Evolutionary conservation across 768 basidiomycete genomes (phyloP), one percentile per base, ranked within the genome.

Genomic region (Grammothele lineata): DNA sequence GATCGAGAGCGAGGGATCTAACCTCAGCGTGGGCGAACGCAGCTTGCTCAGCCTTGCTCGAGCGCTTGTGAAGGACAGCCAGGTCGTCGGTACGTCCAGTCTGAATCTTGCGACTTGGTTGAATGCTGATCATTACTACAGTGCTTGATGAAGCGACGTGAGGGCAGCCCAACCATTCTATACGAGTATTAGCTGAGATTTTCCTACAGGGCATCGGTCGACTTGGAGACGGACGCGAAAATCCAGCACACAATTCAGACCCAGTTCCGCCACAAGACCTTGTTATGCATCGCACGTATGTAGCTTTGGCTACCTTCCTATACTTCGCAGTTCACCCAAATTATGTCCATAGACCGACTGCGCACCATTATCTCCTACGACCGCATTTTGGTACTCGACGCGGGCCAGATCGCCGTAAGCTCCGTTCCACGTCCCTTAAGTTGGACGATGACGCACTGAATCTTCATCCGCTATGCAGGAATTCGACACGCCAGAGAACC

Each of bases 311-410:
- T 37, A 7, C 32, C 17, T 25, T 15, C 24, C n/a, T 27, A 37
- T 8, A n/a, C 35, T 17, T n/a, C n/a, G n/a, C n/a, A n/a, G n/a
- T n/a, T n/a, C n/a, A n/a, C 35, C n/a, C 35, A 36, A 6, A 8
- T 36, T 36, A 14, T n/a, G 6, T 8, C 17, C 9, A 25, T 23
- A 65, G 62, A 79, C 57, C 72, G 79, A n/a, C 61, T 80, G 22
- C 65, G 73, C 43, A 82, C 79, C 1, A 76, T 80, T 53, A 59
- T 74, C 47, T 64, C 65, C 11, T 87, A 87, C 55, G 85, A 91
- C 61, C 68, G 79, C 19, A 81, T 88, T 37, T 67, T 85, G 33
- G 85, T 88, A 7, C 73, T 88, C 55, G 78, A 83, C 48, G 72
- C 74, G 18, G 85, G 87, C 1, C 66, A 65, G 7, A 77, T 87